Conservation (phyloP, 441 rosid species). For the Gossypium gossypioides region DNA sequence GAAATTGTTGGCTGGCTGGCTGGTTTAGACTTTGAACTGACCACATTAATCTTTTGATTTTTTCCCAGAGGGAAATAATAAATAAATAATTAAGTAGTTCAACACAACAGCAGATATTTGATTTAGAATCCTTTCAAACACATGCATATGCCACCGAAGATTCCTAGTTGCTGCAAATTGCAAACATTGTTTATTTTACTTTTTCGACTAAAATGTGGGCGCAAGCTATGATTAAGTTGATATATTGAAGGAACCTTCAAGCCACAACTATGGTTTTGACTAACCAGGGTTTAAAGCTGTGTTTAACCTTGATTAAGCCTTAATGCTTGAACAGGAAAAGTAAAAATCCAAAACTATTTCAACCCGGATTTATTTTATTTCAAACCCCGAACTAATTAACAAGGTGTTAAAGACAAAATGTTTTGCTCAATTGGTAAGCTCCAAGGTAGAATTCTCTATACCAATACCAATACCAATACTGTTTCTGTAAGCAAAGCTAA, state of each 20-base stretch:
- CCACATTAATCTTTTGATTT: neutral
- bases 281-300: neutral
- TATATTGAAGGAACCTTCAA: neutral
- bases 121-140: neutral
- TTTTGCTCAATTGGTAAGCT: neutral
- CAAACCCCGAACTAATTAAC: neutral
- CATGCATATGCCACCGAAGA: neutral
- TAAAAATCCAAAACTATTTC: neutral
- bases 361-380: no score
- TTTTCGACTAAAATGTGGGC: neutral
- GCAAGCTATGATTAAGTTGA: neutral
- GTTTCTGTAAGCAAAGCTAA: neutral
- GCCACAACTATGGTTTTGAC: no score
- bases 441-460: neutral
- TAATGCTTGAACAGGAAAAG: neutral
- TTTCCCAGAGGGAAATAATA: neutral
- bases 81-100: neutral
- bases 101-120: neutral
- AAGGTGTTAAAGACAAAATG: conserved; percentile 9
- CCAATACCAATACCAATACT: neutral
- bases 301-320: neutral
- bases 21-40: neutral
- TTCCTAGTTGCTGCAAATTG: neutral
- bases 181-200: neutral
- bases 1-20: neutral